Conservation (phyloP, 129 eudicot species). For the carrot (Daucus carota) region DH1_v3.0 NC_030384.2:24595001-24595500, state of each 20-base stretch:
- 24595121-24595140: not conserved
- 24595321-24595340: not conserved
- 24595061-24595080: not conserved
- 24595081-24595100: not conserved
- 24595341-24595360: not conserved
- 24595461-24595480: not conserved
- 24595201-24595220: conserved; percentile 64
- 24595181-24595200: conserved; percentile 57
- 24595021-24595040: not conserved
- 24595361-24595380: not conserved
- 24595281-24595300: not conserved
- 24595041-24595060: not conserved
- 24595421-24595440: not conserved
- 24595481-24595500: no score
- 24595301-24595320: not conserved
- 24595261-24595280: conserved; percentile 10
- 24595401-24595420: not conserved
- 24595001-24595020: not conserved
- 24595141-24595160: not conserved
- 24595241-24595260: conserved; percentile 95
- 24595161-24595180: conserved; percentile 2
- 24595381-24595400: not conserved
- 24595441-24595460: not conserved
- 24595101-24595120: not conserved
- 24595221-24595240: conserved; percentile 92